Base-by-base conservation (phyloP, 2,329 filamentous ascomycete genomes). In the Cyphellophora attinorum region DNA sequence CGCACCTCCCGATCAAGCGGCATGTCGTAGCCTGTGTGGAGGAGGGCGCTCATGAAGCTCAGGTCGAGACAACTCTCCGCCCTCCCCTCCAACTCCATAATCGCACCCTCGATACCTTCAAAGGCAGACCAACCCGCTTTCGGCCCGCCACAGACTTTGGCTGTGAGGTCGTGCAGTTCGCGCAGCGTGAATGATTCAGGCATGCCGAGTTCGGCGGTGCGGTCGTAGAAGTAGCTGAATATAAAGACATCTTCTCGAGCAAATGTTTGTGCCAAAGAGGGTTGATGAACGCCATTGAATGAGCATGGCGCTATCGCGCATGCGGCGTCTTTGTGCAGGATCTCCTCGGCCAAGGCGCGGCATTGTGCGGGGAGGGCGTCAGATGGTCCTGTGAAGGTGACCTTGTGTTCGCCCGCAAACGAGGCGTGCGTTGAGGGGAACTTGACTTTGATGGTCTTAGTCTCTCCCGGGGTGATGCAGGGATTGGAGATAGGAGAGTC, bases 21-120 rank as follows among this genome's bases (percentile, higher is more conserved):
- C 85, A 98, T 95, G 49, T 96, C 91, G 53, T 98, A 98, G 3
- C 91, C 91, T 5, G 85, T 93, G 61, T 96, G 88, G 35, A 96
- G 66, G 38, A 98, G 68, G 16, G 84, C 84, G 51, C 93, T 65
- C 85, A 95, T 95, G 56, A 96, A 98, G 67, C 85, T 98, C 50
- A 98, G 67, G 60, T 98, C 91, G 51, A 98, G 65, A 62, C 91
- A 98, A 60, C 81, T 84, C 61, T 98, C 88, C 2, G 91, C 86
- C 38, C 89, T 75, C 42, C 74, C 86, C 35, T 68, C 65, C 19
- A 98, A 71, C 64, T 96, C 86, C 2, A 80, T 70, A 33, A 95
- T 59, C 0, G 89, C 93, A 13, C 76, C 79, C 5, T 81, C 78
- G 14, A 95, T 70, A 38, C 73, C 73, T 36, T 72, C 67, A 55